Percentiles rank a stretch among this genome's conserved stretches.
phyloP scores from a whole-genome alignment of 2,329 filamentous ascomycete genomes.

The Venturia effusa region DNA sequence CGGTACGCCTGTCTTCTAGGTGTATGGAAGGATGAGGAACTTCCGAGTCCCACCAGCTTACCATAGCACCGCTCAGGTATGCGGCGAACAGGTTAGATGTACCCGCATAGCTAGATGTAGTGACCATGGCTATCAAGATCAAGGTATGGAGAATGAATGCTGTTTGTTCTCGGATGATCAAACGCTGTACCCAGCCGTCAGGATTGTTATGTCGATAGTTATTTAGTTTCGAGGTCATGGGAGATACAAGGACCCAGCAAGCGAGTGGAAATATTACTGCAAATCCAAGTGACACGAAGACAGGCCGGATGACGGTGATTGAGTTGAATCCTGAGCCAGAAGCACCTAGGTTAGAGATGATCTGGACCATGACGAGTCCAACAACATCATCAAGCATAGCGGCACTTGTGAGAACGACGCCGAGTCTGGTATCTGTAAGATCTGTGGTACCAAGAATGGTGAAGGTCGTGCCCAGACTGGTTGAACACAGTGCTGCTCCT shows the following conservation, averaged over 20 bases:
- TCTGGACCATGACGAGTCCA: constrained; percentile 64
- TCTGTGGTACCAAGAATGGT: constrained; percentile 49
- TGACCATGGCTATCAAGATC: constrained; percentile 39
- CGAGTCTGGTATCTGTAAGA: constrained; percentile 44
- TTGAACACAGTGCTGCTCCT: constrained; percentile 63
- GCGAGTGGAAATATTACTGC: constrained; percentile 35
- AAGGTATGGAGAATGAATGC: constrained; percentile 38
- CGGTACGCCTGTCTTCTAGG: background rate
- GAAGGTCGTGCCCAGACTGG: constrained; percentile 62
- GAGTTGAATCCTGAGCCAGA: constrained; percentile 23
- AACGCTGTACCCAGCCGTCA: constrained; percentile 15
- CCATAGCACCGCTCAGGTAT: constrained; percentile 45
- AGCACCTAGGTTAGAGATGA: constrained; percentile 55
- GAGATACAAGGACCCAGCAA: constrained; percentile 36
- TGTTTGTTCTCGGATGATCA: constrained; percentile 23
- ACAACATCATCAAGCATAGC: constrained; percentile 78
- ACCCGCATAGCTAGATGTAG: constrained; percentile 46
- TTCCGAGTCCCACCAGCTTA: constrained; percentile 49
- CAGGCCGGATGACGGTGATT: constrained; percentile 37
- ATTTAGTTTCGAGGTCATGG: constrained; percentile 29
- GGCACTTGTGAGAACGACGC: constrained; percentile 54
- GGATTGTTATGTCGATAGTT: constrained; percentile 18
- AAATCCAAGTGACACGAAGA: constrained; percentile 44
- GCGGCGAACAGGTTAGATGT: constrained; percentile 53
- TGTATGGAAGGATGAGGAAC: constrained; percentile 17